Evolutionary conservation across 2,329 filamentous ascomycete genomes (phyloP), one percentile per base, ranked within the genome.

Genomic region (Talaromyces funiculosus): DNA sequence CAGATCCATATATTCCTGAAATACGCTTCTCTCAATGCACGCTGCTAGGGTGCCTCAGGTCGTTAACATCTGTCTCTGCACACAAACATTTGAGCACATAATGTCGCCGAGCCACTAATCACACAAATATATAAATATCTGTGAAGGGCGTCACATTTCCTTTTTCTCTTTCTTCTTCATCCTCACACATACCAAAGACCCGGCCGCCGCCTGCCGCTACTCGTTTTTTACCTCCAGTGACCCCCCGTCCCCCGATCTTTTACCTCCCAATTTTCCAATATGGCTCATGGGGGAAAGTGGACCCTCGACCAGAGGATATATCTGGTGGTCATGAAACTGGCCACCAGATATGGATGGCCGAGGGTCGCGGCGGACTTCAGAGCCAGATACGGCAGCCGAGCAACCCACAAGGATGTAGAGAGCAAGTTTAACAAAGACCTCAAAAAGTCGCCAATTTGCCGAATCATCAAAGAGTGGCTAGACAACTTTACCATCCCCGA

Each of bases 341-440:
- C 45, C 20, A 38, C 60, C 38, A 47, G 7, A 3, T 43, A 58
- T 22, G 18, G 18, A 16, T 61, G 60, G 60, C n/a, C 37, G 14
- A 33, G 29, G 40, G 35, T 58, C 35, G 45, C 60, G 3, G 38
- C 47, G 12, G 16, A 18, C 3, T 58, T 61, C 37, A 10, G 47
- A 4, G 14, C 26, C 3, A 26, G 14, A 16, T 61, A 31, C 22
- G 12, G 10, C 4, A 55, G 43, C 12, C 5, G 3, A 4, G 47
- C 40, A 3, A 61, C 18, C 3, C 5, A 26, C n/a, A 61, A 61
- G 12, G 60, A 61, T n/a, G 57, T 56, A 3, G 60, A 61, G 10
- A 38, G 26, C 5, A 61, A 58, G 3, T 61, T 31, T 2, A 61
- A 61, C 8, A 61, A 61, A 38, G 60, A 61, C 8, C 18, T 61